A percentile compares a stretch with the other conserved stretches of the same genome.
These are phyloP conservation scores for Lachnellula occidentalis DNA, from an alignment of 2,329 filamentous ascomycete genomes.

Conservation along the genomic window DNA sequence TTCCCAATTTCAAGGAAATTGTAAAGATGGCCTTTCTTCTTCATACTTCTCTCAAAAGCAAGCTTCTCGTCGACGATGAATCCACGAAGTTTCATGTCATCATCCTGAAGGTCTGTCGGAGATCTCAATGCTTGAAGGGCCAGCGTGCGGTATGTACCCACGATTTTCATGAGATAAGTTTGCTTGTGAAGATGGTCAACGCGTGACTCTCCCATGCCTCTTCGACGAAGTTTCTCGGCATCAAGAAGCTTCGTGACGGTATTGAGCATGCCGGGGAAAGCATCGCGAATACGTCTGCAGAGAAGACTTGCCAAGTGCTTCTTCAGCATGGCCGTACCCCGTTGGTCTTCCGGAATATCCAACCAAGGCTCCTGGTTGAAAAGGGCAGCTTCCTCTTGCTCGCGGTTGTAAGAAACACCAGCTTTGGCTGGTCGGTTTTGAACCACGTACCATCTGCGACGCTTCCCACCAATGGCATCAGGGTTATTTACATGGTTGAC, in stretches of 20 bases:
- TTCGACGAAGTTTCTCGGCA: conserved; percentile 3
- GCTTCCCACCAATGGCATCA: conserved; percentile 15
- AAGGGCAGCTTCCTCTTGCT: conserved; percentile 25
- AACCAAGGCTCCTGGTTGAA: conserved; percentile 30
- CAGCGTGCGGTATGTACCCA: conserved; percentile 22
- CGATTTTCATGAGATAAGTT: conserved; percentile 25
- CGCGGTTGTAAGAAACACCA: conserved; percentile 25
- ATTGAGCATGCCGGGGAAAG: conserved; percentile 23
- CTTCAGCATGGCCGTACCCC: conserved; percentile 30
- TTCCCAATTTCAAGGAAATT: conserved; percentile 24
- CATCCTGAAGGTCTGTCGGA: conserved; percentile 21
- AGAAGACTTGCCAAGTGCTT: conserved; percentile 29
- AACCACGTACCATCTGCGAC: conserved; percentile 34
- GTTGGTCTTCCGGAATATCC: conserved; percentile 18
- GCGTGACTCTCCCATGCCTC: conserved; percentile 27
- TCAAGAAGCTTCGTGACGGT: conserved; percentile 22
- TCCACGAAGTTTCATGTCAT: conserved; percentile 26
- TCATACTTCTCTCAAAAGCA: conserved; percentile 29
- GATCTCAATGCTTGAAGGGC: conserved; percentile 20
- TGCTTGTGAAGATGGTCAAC: conserved; percentile 19
- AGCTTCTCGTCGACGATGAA: conserved; percentile 15
- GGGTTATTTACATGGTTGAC: conserved; percentile 10
- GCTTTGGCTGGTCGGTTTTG: conserved; percentile 30
- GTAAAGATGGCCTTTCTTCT: conserved; percentile 22
- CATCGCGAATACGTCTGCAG: conserved; percentile 19